phyloP scores from a whole-genome alignment of 2,329 filamentous ascomycete species.

The Diaporthe caulivora region DNA sequence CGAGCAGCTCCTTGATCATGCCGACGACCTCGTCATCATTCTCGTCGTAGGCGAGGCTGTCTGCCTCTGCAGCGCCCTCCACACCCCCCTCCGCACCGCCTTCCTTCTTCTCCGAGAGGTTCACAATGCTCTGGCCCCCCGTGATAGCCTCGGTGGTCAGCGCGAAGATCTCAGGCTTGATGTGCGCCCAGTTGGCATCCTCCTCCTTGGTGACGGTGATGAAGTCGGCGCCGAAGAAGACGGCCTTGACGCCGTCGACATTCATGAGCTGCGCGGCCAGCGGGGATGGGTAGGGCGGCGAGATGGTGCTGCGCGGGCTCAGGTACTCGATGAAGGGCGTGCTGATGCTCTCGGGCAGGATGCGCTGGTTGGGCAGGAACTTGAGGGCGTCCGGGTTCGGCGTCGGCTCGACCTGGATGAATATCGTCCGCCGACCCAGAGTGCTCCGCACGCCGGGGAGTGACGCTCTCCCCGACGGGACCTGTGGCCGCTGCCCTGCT shows the following conservation, averaged over 20 bases:
- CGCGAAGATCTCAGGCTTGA: constrained; percentile 95
- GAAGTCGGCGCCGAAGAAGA: constrained; percentile 96
- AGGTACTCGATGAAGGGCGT: constrained; percentile 93
- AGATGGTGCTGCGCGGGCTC: constrained; percentile 86
- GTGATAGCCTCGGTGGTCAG: constrained; percentile 94
- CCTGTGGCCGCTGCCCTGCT: constrained; percentile 44
- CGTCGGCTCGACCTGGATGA: constrained; percentile 96
- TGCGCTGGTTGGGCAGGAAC: constrained; percentile 90
- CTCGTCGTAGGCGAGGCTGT: constrained; percentile 86
- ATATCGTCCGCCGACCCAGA: constrained; percentile 78
- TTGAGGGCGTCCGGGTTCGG: constrained; percentile 97
- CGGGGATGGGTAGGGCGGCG: constrained; percentile 90
- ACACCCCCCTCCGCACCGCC: constrained; percentile 52
- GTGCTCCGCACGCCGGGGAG: constrained; percentile 42
- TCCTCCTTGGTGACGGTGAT: constrained; percentile 95
- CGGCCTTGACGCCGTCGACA: constrained; percentile 92
- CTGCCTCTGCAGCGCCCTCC: constrained; percentile 59
- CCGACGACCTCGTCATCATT: constrained; percentile 94
- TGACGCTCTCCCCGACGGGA: constrained; percentile 37
- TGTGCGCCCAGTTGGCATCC: constrained; percentile 91
- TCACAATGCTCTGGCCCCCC: constrained; percentile 84
- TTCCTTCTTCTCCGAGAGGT: constrained; percentile 72
- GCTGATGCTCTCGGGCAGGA: constrained; percentile 80
- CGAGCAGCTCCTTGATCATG: constrained; percentile 98
- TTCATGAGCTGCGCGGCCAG: constrained; percentile 92